Evolutionary conservation across 495 filamentous ascomycete species (phyloP).

Genomic region (Aspergillus ostianus): DNA sequence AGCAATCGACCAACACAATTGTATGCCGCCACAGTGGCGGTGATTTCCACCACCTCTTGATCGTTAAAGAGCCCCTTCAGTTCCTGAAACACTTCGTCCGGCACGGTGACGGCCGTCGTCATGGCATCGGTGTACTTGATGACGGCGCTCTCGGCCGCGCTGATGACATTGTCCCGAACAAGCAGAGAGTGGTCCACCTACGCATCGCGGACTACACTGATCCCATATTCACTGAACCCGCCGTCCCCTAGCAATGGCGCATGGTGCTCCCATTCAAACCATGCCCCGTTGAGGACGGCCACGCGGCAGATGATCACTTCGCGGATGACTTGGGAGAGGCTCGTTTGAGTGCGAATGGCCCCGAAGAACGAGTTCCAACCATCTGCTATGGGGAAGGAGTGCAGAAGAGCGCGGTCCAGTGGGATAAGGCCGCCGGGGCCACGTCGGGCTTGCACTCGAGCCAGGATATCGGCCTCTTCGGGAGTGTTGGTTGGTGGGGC

Average conservation of each 20-base stretch:
- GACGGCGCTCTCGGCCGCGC: slow-evolving; percentile 60
- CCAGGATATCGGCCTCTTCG: slow-evolving; percentile 54
- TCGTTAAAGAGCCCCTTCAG: slow-evolving; percentile 60
- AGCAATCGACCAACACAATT: slow-evolving; percentile 85
- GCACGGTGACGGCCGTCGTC: slow-evolving; percentile 63
- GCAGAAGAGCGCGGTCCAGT: slow-evolving; percentile 71
- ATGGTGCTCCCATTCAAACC: slow-evolving; percentile 80
- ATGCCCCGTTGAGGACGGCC: slow-evolving; percentile 68
- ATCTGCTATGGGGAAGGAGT: slow-evolving; percentile 68
- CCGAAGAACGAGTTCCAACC: slow-evolving; percentile 82
- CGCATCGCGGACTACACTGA: slow-evolving; percentile 41
- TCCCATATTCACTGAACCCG: slow-evolving; percentile 49
- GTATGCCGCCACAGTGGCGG: slow-evolving; percentile 76
- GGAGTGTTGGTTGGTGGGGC: slow-evolving; percentile 48
- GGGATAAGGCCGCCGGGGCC: slow-evolving; percentile 62
- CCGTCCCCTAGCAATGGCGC: slow-evolving; percentile 56
- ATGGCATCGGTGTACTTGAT: slow-evolving; percentile 73
- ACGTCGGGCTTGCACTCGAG: slow-evolving; percentile 61
- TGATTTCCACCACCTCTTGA: slow-evolving; percentile 73
- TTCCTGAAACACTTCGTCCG: slow-evolving; percentile 59
- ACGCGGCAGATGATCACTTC: slow-evolving; percentile 76
- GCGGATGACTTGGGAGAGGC: slow-evolving; percentile 55
- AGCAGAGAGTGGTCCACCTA: slow-evolving; percentile 20
- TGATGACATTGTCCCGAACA: slow-evolving; percentile 36
- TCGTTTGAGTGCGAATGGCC: slow-evolving; percentile 66